Conservation (phyloP, 495 filamentous ascomycete species). For the Schizothecium vesticola region DNA sequence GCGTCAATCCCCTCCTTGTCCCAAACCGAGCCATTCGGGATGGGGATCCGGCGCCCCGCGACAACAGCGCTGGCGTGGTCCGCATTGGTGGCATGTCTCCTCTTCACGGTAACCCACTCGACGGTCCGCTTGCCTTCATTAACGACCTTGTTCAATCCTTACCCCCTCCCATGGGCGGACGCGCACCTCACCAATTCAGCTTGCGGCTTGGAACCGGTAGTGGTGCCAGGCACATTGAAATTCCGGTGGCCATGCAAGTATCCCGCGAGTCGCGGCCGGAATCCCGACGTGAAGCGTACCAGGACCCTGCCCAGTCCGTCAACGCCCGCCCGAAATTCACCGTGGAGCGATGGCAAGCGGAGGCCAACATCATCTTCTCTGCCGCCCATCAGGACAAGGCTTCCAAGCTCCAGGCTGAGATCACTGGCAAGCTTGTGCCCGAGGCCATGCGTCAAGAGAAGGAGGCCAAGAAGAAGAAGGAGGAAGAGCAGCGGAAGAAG, state of each 20-base stretch:
- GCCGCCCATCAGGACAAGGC: constrained; percentile 62
- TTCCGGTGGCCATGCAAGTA: constrained; percentile 17
- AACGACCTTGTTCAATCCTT: constrained; percentile 35
- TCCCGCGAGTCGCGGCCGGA: constrained; percentile 36
- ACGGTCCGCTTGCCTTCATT: constrained; percentile 38
- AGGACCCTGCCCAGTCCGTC: constrained; percentile 53
- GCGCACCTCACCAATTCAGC: constrained; percentile 40
- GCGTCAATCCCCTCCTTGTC: constrained; percentile 70
- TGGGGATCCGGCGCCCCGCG: constrained; percentile 35
- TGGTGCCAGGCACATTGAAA: constrained; percentile 33
- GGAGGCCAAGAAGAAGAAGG: constrained; percentile 54
- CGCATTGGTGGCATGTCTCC: constrained; percentile 24
- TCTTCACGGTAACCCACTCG: constrained; percentile 13
- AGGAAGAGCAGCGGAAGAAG: constrained; percentile 55
- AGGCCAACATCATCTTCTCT: constrained; percentile 81
- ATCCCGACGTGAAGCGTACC: constrained; percentile 37
- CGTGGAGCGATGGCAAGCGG: constrained; percentile 76
- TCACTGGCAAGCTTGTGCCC: constrained; percentile 71
- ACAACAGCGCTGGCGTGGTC: constrained; percentile 29
- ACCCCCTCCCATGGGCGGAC: constrained; percentile 10
- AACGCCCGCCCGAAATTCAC: constrained; percentile 68
- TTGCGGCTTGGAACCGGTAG: constrained; percentile 37
- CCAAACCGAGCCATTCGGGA: constrained; percentile 24
- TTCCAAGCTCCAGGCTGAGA: constrained; percentile 58
- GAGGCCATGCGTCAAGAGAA: constrained; percentile 77